phyloP scores from a whole-genome alignment of 2,329 filamentous ascomycete genomes.

The Monosporascus sp. region DNA sequence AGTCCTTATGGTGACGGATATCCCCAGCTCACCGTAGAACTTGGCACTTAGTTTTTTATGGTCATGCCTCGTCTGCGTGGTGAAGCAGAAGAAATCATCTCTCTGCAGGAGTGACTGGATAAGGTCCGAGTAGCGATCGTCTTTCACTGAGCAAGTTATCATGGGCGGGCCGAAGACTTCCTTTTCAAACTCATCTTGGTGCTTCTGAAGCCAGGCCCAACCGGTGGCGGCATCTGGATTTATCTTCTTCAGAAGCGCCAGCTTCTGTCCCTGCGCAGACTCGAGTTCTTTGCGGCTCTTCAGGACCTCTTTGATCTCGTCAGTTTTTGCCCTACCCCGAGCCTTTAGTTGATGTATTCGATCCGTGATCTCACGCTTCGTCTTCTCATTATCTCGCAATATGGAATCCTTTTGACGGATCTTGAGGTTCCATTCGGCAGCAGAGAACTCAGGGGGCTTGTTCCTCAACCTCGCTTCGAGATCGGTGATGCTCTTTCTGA shows the following conservation, averaged over 20 bases:
- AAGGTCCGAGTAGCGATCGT: constrained; percentile 57
- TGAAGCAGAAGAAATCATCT: constrained; percentile 62
- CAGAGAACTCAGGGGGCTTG: constrained; percentile 61
- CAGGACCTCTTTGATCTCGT: constrained; percentile 33
- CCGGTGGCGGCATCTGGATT: constrained; percentile 62
- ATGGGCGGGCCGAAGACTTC: constrained; percentile 77
- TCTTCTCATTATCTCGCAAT: constrained; percentile 44
- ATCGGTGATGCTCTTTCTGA: constrained; percentile 53
- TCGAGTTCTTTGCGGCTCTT: constrained; percentile 55
- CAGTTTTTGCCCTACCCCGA: constrained; percentile 35
- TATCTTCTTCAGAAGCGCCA: constrained; percentile 54
- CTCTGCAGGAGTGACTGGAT: constrained; percentile 45
- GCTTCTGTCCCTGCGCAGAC: constrained; percentile 69
- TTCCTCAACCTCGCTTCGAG: constrained; percentile 60
- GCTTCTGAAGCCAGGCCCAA: constrained; percentile 76
- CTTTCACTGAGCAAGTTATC: constrained; percentile 72
- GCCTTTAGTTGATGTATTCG: constrained; percentile 33
- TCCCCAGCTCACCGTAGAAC: constrained; percentile 55
- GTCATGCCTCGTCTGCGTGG: constrained; percentile 69
- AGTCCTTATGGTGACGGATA: constrained; percentile 69
- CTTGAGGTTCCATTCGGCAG: constrained; percentile 63
- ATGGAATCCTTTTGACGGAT: constrained; percentile 60
- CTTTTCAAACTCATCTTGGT: constrained; percentile 65
- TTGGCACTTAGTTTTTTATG: constrained; percentile 65
- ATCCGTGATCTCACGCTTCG: constrained; percentile 29